These are phyloP conservation scores for Ceratobasidium sp. DNA, from an alignment of 1,284 basidiomycete species.

Conservation along the genomic window DNA sequence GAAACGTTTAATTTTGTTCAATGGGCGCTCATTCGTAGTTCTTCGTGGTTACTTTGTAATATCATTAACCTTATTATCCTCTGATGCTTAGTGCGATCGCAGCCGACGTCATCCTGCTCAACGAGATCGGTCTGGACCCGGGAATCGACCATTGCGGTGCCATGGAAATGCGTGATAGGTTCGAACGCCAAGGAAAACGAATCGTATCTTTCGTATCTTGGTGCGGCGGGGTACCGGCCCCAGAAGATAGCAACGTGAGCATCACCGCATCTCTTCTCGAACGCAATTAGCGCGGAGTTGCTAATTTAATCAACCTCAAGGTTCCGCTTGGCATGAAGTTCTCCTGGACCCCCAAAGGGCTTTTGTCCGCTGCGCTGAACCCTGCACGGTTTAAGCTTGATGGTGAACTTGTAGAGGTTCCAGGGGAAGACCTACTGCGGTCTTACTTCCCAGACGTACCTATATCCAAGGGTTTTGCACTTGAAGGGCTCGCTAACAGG, in stretches of 20 bases:
- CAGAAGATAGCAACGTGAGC: conserved; percentile 68
- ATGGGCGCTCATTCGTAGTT: conserved; percentile 3
- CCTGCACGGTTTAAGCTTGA: conserved; percentile 78
- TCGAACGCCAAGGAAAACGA: conserved; percentile 71
- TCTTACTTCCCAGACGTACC: conserved; percentile 75
- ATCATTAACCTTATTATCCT: background rate
- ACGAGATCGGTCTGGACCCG: conserved; percentile 95
- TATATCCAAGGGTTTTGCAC: conserved; percentile 73
- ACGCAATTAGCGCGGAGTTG: background rate
- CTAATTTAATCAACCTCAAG: conserved; percentile 7
- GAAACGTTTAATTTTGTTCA: background rate
- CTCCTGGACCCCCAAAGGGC: conserved; percentile 93
- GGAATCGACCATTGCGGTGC: conserved; percentile 97
- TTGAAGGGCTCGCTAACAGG: conserved; percentile 93
- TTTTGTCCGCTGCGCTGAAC: conserved; percentile 86
- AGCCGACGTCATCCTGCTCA: conserved; percentile 82
- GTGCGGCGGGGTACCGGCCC: conserved; percentile 93
- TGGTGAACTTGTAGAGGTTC: conserved; percentile 69
- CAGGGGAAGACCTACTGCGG: conserved; percentile 69
- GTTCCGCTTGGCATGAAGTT: conserved; percentile 92
- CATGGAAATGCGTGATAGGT: conserved; percentile 75
- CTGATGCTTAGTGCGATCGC: conserved; percentile 68
- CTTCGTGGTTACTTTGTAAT: background rate
- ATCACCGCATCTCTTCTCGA: background rate
- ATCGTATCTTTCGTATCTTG: conserved; percentile 90